Evolutionary conservation across 2,329 filamentous ascomycete species (phyloP), one percentile per base, ranked within the genome.

Genomic region (Macrophomina pseudophaseolina): DNA sequence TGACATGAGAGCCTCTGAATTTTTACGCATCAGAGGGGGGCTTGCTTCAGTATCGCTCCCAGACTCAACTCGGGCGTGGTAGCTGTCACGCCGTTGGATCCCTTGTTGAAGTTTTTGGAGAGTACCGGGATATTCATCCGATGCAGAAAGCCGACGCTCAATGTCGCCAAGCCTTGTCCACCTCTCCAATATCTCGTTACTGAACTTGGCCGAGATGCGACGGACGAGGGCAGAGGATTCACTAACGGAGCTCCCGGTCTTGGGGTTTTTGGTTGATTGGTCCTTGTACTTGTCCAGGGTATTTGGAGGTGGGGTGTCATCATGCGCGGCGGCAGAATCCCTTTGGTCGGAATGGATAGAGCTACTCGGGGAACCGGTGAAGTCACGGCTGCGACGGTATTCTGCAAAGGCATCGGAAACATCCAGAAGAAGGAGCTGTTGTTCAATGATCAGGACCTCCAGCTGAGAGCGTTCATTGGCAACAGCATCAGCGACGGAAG

Each of bases 381-480:
- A 65, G 18, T 65, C 64, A 32, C 54, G 58, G 9, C 49, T 66
- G 2, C 58, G 56, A 18, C 58, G 65, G 18, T 63, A 66, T 7
- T 53, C 52, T 6, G 48, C 46, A 42, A 38, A 48, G 30, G 65
- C 35, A 11, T 62, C 65, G 32, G 58, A 63, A 30, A 63, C 73
- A 14, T 69, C 69, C 5, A 78, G 58, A 32, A 80, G 74, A 2
- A 75, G 72, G 53, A 78, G 69, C 64, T 80, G 78, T 58, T 80
- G 78, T 59, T 80, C 78, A 46, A 79, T 75, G 23, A 80, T 72
- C 6, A 80, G 68, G 12, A 71, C 72, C 63, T 79, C 75, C 7
- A 80, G 71, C 68, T 80, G 78, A 5, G 71, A 65, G 48, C 73
- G 75, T 66, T 80, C 77, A 53, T 77, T 78, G 9, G 70, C 68